phyloP scores from a whole-genome alignment of 2,329 filamentous ascomycete genomes.

The Samsoniella hepiali region DNA sequence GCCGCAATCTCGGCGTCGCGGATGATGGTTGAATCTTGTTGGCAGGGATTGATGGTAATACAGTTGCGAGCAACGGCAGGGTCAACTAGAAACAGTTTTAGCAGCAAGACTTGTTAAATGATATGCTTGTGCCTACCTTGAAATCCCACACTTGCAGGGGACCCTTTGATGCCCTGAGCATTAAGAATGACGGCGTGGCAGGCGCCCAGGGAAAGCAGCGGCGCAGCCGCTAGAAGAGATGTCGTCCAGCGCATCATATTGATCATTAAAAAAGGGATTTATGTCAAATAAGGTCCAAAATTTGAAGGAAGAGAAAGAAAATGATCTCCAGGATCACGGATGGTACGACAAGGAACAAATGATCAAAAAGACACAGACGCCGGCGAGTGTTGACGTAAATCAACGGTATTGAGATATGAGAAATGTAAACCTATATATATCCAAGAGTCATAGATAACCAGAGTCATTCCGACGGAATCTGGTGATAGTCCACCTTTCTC shows the following conservation, averaged over 20 bases:
- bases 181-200: constrained; percentile 46
- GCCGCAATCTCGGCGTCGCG: constrained; percentile 51
- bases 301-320: not conserved
- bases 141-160: constrained; percentile 48
- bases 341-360: not conserved
- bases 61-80: constrained; percentile 58
- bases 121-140: constrained; percentile 34
- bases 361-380: not conserved
- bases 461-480: not conserved
- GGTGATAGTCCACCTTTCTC: not conserved
- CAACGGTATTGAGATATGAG: no score
- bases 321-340: not conserved
- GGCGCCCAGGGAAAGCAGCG: constrained; percentile 22
- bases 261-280: not conserved
- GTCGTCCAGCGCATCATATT: constrained; percentile 11
- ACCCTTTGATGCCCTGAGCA: constrained; percentile 44
- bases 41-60: constrained; percentile 61
- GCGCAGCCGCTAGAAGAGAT: constrained; percentile 6
- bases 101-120: not conserved
- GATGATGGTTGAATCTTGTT: constrained; percentile 63
- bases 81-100: constrained; percentile 39
- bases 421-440: not conserved
- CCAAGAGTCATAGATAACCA: not conserved
- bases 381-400: not conserved
- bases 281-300: not conserved